Evolutionary conservation across 108 stramenopile genomes (phyloP), one percentile per base, ranked within the genome.

Genomic region (Skeletonema marinoi): DNA sequence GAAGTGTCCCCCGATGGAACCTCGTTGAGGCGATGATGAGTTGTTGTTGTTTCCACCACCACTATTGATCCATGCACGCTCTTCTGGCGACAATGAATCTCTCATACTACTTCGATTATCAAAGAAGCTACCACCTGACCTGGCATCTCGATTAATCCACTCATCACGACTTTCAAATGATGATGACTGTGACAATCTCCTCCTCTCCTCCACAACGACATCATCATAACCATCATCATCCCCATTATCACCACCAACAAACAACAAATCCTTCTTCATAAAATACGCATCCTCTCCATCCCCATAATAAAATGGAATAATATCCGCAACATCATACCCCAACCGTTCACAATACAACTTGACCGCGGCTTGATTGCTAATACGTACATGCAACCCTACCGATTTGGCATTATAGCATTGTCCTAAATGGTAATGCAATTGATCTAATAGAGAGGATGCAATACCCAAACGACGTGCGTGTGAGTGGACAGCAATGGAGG

Each of bases 211-310:
- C 5, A 46, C 44, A 5, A 46, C 16, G 2, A 16, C 44, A 41
- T 41, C 44, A n/a, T n/a, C 16, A n/a, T 46, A 14, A 1, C 3
- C 41, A 42, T 13, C 13, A 51, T 9, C 0, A 56, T 6, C 19
- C 19, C 7, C 19, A 51, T 17, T 6, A 56, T 56, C 21, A 56
- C 17, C 50, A 3, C 21, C 25, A 21, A 56, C 54, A 56, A 46
- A 56, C 50, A 51, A 19, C 54, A 56, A 56, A 33, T 74, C 50
- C 84, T 89, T 90, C 60, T 75, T 84, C 96, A 96, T 96, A 60
- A 91, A 91, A 78, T 90, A 96, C 7, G 92, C 96, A 86, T 93
- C 93, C 81, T 96, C 96, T 32, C 96, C 93, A 81, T 96, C 96
- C 66, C 92, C 89, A 78, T 96, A 96, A 78, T 96, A 96, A 32